A percentile compares a stretch with the other conserved stretches of the same genome.
These are phyloP conservation scores for Phytophthora vignae DNA, from an alignment of 352 stramenopile species.

Conservation along the genomic window DNA sequence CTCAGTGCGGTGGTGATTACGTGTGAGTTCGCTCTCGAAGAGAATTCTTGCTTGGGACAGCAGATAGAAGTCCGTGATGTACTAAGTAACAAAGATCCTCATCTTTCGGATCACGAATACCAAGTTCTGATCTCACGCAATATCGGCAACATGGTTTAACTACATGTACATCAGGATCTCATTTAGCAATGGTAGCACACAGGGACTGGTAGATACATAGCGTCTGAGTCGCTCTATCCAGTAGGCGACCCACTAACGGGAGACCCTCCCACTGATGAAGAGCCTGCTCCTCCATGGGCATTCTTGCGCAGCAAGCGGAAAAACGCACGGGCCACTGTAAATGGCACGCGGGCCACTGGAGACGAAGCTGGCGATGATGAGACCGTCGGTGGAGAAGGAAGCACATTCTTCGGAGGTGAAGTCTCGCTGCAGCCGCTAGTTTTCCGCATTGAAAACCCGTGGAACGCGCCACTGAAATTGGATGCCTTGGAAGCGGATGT, in stretches of 20 bases:
- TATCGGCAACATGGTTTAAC: background rate
- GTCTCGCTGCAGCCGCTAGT: conserved; percentile 15
- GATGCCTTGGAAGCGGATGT: conserved; percentile 17
- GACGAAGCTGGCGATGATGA: conserved; percentile 36
- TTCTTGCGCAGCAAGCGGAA: conserved; percentile 70
- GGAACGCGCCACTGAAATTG: conserved; percentile 26
- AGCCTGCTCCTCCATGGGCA: conserved; percentile 20
- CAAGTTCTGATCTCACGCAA: background rate
- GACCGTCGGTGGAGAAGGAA: conserved; percentile 31
- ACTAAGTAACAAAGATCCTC: background rate
- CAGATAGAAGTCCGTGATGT: too few relatives aligned
- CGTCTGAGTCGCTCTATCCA: conserved; percentile 11
- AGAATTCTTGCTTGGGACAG: too few relatives aligned
- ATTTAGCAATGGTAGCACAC: conserved; percentile 16
- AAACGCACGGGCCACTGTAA: conserved; percentile 73
- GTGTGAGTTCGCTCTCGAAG: background rate
- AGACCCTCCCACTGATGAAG: conserved; percentile 24
- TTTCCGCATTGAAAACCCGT: conserved; percentile 38
- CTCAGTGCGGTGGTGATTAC: background rate
- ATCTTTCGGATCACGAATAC: background rate
- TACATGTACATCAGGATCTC: conserved; percentile 33
- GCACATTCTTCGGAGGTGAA: conserved; percentile 18
- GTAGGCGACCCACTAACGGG: conserved; percentile 8
- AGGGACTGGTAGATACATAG: conserved; percentile 29
- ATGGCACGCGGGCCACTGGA: conserved; percentile 52